A percentile compares a stretch with the other conserved stretches of the same genome.
phyloP scores from a whole-genome alignment of 1,284 basidiomycete species.

The Clitocybe nebularis region DNA sequence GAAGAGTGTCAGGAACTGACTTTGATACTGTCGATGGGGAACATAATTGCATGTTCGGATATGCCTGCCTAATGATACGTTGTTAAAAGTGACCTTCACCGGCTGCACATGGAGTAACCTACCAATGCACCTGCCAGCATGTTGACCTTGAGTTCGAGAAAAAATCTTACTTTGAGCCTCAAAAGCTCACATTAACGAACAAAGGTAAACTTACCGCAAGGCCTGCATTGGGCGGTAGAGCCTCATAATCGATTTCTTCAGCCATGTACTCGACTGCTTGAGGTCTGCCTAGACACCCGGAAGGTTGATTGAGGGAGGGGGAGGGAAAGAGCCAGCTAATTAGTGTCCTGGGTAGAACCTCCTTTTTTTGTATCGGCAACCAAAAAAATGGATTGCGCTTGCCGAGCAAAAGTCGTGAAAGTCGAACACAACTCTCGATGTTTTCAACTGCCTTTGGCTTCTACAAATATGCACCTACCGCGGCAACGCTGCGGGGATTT shows the following conservation, averaged over 20 bases:
- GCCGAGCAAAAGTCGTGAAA: too few relatives aligned
- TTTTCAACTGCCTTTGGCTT: too few relatives aligned
- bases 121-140: slow-evolving; percentile 97
- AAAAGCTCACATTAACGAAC: slow-evolving; percentile 4
- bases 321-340: not conserved
- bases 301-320: not conserved
- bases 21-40: slow-evolving; percentile 97
- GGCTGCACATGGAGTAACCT: slow-evolving; percentile 30
- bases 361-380: too few relatives aligned
- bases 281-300: slow-evolving; percentile 7
- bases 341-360: too few relatives aligned
- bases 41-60: slow-evolving; percentile 99
- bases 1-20: slow-evolving; percentile 35
- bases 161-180: slow-evolving; percentile 10
- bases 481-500: too few relatives aligned
- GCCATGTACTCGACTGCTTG: slow-evolving; percentile 32
- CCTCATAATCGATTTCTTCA: slow-evolving; percentile 76
- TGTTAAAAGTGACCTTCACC: not conserved
- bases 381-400: too few relatives aligned
- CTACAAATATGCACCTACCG: too few relatives aligned
- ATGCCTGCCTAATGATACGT: slow-evolving; percentile 82
- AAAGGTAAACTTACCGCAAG: slow-evolving; percentile 48
- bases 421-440: too few relatives aligned
- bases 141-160: slow-evolving; percentile 61
- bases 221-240: slow-evolving; percentile 71